phyloP scores from a whole-genome alignment of 2,329 filamentous ascomycete genomes.

The Trichoderma sp. region DNA sequence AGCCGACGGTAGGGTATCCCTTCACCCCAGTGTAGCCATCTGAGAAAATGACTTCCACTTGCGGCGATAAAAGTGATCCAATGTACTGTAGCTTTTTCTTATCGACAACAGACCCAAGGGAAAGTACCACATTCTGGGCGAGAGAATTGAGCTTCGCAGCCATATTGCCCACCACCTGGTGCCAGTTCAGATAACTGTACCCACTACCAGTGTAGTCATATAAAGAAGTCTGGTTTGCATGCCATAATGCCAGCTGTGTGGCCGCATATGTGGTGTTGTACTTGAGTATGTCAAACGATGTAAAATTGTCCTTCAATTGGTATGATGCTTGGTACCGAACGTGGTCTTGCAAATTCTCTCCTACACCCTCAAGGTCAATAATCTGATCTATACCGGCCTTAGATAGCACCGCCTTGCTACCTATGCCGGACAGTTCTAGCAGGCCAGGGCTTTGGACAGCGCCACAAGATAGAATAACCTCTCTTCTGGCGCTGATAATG shows the following conservation, averaged over 20 bases:
- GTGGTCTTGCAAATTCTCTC: constrained; percentile 41
- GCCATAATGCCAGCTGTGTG: constrained; percentile 2
- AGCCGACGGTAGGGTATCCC: background rate
- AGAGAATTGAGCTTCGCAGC: background rate
- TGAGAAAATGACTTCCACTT: constrained; percentile 1
- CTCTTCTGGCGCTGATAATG: constrained; percentile 30
- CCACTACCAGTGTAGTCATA: background rate
- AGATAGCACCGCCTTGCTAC: constrained; percentile 33
- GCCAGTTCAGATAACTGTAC: background rate
- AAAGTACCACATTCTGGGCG: background rate
- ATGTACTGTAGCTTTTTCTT: constrained; percentile 4
- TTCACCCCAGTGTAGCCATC: constrained; percentile 19
- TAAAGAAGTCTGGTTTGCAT: background rate
- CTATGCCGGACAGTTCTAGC: constrained; percentile 44
- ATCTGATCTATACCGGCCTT: constrained; percentile 32
- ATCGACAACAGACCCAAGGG: constrained; percentile 25
- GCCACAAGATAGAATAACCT: constrained; percentile 44
- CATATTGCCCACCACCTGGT: background rate
- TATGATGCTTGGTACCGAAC: constrained; percentile 27
- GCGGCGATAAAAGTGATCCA: background rate
- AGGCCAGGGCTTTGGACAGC: constrained; percentile 42
- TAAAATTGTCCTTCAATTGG: constrained; percentile 34
- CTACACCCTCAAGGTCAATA: constrained; percentile 37
- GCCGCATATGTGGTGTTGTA: constrained; percentile 4
- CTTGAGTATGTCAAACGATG: constrained; percentile 29